phyloP scores from a whole-genome alignment of 2,329 filamentous ascomycete species.

The Bipolaris sorokiniana region DNA sequence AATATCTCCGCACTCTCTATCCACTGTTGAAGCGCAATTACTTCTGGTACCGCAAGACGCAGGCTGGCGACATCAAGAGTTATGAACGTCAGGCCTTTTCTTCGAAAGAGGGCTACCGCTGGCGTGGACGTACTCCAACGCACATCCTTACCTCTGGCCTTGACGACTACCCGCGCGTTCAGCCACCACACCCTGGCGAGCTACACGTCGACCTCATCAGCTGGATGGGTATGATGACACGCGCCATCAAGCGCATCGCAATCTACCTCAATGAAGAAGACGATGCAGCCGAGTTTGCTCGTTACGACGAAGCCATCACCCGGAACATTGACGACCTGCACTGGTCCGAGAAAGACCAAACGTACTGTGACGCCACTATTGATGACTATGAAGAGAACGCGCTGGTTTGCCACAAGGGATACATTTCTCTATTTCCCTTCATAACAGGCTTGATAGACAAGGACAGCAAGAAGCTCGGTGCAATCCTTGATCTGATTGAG shows the following conservation, averaged over 20 bases:
- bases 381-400: constrained; percentile 91
- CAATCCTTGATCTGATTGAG: constrained; percentile 76
- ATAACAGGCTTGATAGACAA: constrained; percentile 78
- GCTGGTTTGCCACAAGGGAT: constrained; percentile 95
- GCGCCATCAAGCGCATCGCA: constrained; percentile 81
- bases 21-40: constrained; percentile 88
- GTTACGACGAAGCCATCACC: constrained; percentile 76
- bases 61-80: constrained; percentile 84
- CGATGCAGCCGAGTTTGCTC: constrained; percentile 74
- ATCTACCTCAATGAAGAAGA: constrained; percentile 75
- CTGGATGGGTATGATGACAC: constrained; percentile 97
- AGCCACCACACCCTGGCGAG: constrained; percentile 94
- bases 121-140: constrained; percentile 84
- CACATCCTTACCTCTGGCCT: constrained; percentile 93
- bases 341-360: constrained; percentile 80
- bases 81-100: constrained; percentile 92
- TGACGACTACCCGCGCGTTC: constrained; percentile 93
- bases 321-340: constrained; percentile 91
- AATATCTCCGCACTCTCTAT: constrained; percentile 79
- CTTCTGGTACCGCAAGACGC: constrained; percentile 92
- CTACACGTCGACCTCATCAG: constrained; percentile 92
- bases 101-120: constrained; percentile 90
- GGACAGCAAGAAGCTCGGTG: constrained; percentile 75
- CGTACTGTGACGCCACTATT: constrained; percentile 93
- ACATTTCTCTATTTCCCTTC: constrained; percentile 93